Conservation (phyloP, 495 filamentous ascomycete genomes). For the Lasiosphaeria miniovina region DNA sequence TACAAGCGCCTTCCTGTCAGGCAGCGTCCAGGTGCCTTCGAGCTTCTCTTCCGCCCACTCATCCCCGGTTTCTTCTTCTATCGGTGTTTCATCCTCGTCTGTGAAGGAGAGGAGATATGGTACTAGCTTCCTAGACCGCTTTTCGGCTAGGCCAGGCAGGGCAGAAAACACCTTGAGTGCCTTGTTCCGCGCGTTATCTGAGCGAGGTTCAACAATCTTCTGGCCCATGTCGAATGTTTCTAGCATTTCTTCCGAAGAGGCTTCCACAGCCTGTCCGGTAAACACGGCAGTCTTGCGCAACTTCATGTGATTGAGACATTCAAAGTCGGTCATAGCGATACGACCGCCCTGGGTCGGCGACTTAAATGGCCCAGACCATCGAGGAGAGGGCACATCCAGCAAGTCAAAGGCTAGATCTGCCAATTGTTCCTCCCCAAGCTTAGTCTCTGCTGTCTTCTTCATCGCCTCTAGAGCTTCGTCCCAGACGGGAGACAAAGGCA, state of each 20-base stretch:
- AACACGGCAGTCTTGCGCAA: slow-evolving; percentile 48
- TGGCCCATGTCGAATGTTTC: slow-evolving; percentile 48
- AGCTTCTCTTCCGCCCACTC: slow-evolving; percentile 46
- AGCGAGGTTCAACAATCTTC: slow-evolving; percentile 36
- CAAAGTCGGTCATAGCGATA: slow-evolving; percentile 59
- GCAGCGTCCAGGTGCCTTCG: slow-evolving; percentile 50
- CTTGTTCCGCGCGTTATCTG: slow-evolving; percentile 59
- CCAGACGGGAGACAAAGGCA: slow-evolving; percentile 78
- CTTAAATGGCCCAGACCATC: slow-evolving; percentile 38
- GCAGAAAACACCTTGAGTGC: slow-evolving; percentile 75
- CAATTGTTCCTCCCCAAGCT: slow-evolving; percentile 68
- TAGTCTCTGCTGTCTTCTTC: slow-evolving; percentile 67
- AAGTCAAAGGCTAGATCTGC: slow-evolving; percentile 73
- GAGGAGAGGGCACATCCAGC: slow-evolving; percentile 60
- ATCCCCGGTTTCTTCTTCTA: slow-evolving; percentile 37
- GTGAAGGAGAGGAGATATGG: slow-evolving; percentile 83
- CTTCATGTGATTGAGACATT: slow-evolving; percentile 70
- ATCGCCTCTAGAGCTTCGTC: slow-evolving; percentile 75
- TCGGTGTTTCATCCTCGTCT: slow-evolving; percentile 45
- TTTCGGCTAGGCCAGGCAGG: slow-evolving; percentile 76
- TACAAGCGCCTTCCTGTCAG: slow-evolving; percentile 76
- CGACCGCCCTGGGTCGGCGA: slow-evolving; percentile 22
- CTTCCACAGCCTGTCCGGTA: slow-evolving; percentile 37
- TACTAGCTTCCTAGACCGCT: slow-evolving; percentile 75
- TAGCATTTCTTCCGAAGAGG: slow-evolving; percentile 48